A percentile compares a stretch with the other conserved stretches of the same genome.
Conservation (phyloP, 1,139 yeast species). For the Sugiyamaella japonica region DNA sequence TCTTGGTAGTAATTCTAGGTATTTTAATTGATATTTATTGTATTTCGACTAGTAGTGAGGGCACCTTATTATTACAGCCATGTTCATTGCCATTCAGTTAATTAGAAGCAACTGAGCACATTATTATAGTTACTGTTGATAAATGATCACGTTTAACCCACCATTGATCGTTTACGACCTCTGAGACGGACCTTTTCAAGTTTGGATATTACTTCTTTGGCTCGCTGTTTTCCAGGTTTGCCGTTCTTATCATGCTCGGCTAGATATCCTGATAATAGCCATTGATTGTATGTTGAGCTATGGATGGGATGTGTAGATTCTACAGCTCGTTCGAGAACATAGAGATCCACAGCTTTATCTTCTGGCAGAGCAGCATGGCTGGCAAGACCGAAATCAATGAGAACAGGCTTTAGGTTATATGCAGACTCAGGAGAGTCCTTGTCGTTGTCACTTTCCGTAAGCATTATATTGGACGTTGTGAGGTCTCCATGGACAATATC, state of each 20-base stretch:
- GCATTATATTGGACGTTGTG: slow-evolving; percentile 82
- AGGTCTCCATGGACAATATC: slow-evolving; percentile 94
- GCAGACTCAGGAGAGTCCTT: neutral
- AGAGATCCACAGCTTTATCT: slow-evolving; percentile 94
- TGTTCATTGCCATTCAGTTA: too few species aligned
- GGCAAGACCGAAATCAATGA: slow-evolving; percentile 91
- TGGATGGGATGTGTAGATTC: slow-evolving; percentile 83
- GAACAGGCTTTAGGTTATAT: slow-evolving; percentile 45
- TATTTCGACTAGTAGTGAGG: too few species aligned
- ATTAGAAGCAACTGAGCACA: too few species aligned
- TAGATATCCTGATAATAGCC: slow-evolving; percentile 76
- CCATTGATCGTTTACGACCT: slow-evolving; percentile 94
- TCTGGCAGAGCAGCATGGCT: slow-evolving; percentile 77
- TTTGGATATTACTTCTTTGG: slow-evolving; percentile 58
- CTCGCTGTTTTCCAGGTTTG: slow-evolving; percentile 38
- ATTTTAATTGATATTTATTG: neutral
- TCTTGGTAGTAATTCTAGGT: neutral
- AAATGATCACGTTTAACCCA: slow-evolving; percentile 67
- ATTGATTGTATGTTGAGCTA: slow-evolving; percentile 60
- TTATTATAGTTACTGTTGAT: too few species aligned
- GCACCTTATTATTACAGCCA: too few species aligned
- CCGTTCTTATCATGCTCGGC: slow-evolving; percentile 34
- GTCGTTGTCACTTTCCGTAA: slow-evolving; percentile 39
- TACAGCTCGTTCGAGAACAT: slow-evolving; percentile 90
- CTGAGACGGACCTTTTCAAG: slow-evolving; percentile 84